Percentiles rank a stretch among this genome's conserved stretches.
These are phyloP conservation scores for Nicotiana attenuata DNA, from an alignment of 257 asterid species.

Conservation along the genomic window DNA sequence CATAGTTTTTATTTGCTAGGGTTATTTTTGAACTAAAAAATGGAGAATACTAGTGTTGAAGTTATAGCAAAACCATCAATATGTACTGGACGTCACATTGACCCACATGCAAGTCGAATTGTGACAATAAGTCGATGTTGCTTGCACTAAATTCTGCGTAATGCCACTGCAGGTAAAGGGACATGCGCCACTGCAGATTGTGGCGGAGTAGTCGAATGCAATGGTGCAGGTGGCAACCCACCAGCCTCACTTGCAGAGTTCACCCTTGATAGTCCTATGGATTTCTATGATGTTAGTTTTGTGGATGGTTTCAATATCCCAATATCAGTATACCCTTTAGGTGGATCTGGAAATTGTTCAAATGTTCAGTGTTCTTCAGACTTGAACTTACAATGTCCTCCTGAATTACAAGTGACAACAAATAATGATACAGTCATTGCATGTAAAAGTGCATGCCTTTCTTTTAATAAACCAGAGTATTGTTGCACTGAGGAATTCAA, in stretches of 20 bases:
- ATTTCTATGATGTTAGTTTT: constrained; percentile 64
- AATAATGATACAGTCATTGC: constrained; percentile 32
- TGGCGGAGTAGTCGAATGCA: constrained; percentile 39
- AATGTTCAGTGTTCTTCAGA: constrained; percentile 33
- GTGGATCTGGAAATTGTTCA: constrained; percentile 41
- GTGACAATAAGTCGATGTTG: neutral
- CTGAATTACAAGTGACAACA: constrained; percentile 26
- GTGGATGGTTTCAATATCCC: constrained; percentile 54
- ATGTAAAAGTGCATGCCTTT: constrained; percentile 60
- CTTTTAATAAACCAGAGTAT: constrained; percentile 40
- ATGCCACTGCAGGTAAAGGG: constrained; percentile 19
- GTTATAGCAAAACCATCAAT: too few species aligned
- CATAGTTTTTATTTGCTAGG: too few species aligned
- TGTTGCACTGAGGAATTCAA: constrained; percentile 51
- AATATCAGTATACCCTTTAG: constrained; percentile 37
- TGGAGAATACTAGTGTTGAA: too few species aligned
- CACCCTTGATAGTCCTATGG: constrained; percentile 45
- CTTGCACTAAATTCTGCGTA: neutral
- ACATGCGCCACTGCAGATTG: constrained; percentile 63
- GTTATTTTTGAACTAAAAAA: too few species aligned
- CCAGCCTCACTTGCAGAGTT: constrained; percentile 70
- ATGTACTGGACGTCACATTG: too few species aligned
- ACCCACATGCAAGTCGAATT: neutral
- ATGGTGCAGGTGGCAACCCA: constrained; percentile 50
- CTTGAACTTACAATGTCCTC: constrained; percentile 48